Percentiles rank a stretch among this genome's conserved stretches.
Evolutionary conservation across 2,329 filamentous ascomycete species (phyloP).

Genomic region (Cytospora chrysosperma): DNA sequence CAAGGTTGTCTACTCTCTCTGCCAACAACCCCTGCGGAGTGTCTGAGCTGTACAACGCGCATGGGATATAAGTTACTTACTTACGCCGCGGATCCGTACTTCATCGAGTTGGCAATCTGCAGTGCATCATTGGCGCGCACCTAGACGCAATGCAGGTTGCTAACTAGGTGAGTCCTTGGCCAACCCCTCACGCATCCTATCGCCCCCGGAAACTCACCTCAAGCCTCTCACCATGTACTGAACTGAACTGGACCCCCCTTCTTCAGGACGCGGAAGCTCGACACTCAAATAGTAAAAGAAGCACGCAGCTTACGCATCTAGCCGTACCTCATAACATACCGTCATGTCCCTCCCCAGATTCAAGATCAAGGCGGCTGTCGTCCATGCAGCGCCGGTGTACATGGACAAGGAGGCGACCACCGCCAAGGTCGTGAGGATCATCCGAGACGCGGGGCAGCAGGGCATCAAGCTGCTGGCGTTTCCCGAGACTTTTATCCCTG

Average conservation of each 20-base stretch:
- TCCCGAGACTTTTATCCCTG: slow-evolving; percentile 29
- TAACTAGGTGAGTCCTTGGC: too few relatives aligned
- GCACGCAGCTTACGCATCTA: too few relatives aligned
- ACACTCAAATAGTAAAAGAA: neutral
- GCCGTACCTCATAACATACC: too few relatives aligned
- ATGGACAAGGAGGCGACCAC: slow-evolving; percentile 30
- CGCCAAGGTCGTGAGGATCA: slow-evolving; percentile 25
- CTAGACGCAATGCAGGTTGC: neutral
- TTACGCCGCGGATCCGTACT: too few relatives aligned
- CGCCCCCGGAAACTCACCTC: neutral
- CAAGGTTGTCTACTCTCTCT: neutral
- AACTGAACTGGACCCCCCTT: neutral
- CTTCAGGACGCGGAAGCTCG: neutral
- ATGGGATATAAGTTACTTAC: too few relatives aligned
- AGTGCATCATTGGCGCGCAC: neutral
- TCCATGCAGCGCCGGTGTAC: slow-evolving; percentile 28
- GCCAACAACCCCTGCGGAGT: neutral
- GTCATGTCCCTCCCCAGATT: slow-evolving; percentile 19
- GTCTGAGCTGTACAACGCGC: too few relatives aligned
- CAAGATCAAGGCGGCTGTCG: slow-evolving; percentile 27
- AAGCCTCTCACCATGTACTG: too few relatives aligned
- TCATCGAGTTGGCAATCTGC: neutral
- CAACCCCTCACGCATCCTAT: neutral
- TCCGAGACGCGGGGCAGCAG: slow-evolving; percentile 24
- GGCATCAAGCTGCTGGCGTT: slow-evolving; percentile 28